Base-by-base conservation (phyloP, 1,139 yeast genomes). In the Candida sanyaensis region DNA sequence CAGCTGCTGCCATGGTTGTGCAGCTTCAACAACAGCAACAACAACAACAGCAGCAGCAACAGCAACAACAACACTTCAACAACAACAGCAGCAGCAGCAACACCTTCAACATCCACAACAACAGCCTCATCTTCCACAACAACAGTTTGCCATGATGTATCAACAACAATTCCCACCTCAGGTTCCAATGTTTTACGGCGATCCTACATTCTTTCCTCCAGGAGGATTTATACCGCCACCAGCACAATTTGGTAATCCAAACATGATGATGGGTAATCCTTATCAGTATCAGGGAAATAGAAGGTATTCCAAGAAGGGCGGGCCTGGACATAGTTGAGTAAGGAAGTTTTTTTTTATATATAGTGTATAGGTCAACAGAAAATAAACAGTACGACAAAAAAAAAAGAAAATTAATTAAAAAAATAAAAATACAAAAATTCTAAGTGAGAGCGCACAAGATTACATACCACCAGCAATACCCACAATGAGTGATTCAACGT, bases 401-500 rank as follows among this genome's bases (percentile, higher is more conserved):
- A 36, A 36, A 36, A 36, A 36, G 24, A 36, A 10, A 36, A 17
- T 17, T 23, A 11, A 13, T 21, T 23, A 27, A 37, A 24, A 37
- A 24, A 37, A 37, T 6, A 36, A 9, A 34, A 17, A 5, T 17
- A 23, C 5, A 34, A 34, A 13, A 34, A 34, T 17, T 17, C 21
- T 17, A 17, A 2, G 21, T 17, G 21, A 17, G 21, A 17, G 21
- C 21, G 21, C 21, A 10, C 5, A 12, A n/a, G 17, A 33, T 33
- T 7, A 23, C 37, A 11, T 12, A 36, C 23, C 38, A 21, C 27
- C 23, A 13, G 11, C 5, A 11, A 4, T 33, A 11, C 28, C 37
- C 24, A 49, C 37, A 24, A 75, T 75, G 80, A 68, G 71, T 54
- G 79, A 72, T 43, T 71, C 73, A 3, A 78, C 80, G 4, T 64